Base-by-base conservation (phyloP, 2,329 filamentous ascomycete species). In the Phaeophleospora eucalypticola region DNA sequence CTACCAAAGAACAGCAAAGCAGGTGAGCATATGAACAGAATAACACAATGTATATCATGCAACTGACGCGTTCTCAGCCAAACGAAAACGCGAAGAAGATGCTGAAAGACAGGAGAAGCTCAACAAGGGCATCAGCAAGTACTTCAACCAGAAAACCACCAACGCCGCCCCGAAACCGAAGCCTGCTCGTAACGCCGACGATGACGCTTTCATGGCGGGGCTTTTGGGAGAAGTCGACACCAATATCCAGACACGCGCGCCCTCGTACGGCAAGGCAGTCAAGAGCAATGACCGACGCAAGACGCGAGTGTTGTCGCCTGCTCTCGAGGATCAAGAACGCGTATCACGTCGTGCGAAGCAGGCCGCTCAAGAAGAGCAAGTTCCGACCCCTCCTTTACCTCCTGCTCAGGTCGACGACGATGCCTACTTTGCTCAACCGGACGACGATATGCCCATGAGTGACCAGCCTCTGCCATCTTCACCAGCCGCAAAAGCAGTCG, bases 91-190 rank as follows among this genome's bases (percentile, higher is more conserved):
- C 14, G 87, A 95, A 60, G 88, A 95, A 57, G 89, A 95, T 48
- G 83, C 87, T 54, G 83, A 89, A 48, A 86, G 87, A 65, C 82
- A 86, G 61, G 87, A 95, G 59, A 89, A 87, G 66, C 88, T 89
- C 57, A 89, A 94, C 68, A 86, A 87, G 62, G 86, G 89, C 58
- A 97, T 98, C 65, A 89, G 85, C 69, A 91, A 94, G 61, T 98
- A 94, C 70, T 97, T 98, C 66, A 91, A 80, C 57, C 87, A 86
- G 58, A 89, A 88, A 45, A 79, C 81, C 27, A 74, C 75, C 29
- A 73, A 74, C 38, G 68, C 73, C 32, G 67, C 83, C 47, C 75
- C 84, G 12, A 97, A 96, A 65, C 77, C 86, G 15, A 97, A 95
- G 79, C 48, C 44, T 3, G 58, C 56, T 15, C 52, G 57, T 33